Base-by-base conservation (phyloP, 257 asterid species). In the Vinca minor region DNA sequence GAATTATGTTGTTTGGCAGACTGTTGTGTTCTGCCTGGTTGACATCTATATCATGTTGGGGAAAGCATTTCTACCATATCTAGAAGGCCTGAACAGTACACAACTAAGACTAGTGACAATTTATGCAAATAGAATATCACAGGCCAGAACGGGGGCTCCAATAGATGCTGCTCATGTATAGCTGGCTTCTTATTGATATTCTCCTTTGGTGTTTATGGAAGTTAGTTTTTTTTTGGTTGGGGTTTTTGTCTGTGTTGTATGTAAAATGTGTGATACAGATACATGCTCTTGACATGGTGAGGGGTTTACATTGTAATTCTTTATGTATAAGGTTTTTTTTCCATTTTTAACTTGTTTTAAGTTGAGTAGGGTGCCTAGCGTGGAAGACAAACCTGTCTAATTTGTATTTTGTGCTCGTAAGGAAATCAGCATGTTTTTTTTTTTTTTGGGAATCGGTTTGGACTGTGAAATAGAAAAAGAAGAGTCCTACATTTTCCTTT, bases 1-100 rank as follows among this genome's bases (percentile, higher is more conserved):
- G 8, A 59, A 53, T 72, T 66, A n/a, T 56, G 36, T 59, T 52
- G 63, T 44, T 54, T 67, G 65, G 91, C 95, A 93, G 98, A 93
- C 95, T 39, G 98, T 93, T 53, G 98, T 93, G 45, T 93, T 93
- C 81, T 93, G 98, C 68, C 92, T 93, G 42, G 98, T 93, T 21
- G 98, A 93, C 79, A 85, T 93, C 52, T 93, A 93, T 53, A 93
- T 93, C 68, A 87, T 89, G 97, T 86, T 93, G 12, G 98, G 98
- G 59, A 93, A 85, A 81, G 86, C 89, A 61, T 93, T 93, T 72
- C 75, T 89, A 79, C 98, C 98, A 39, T 85, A 89, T 73, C 65
- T 93, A 89, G 98, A 89, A 66, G 97, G 95, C 41, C 88, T 93
- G 29, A 93, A 87, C 62, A 87, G 90, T 74, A 93, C 97, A 2